A percentile compares a stretch with the other conserved stretches of the same genome.
phyloP scores from a whole-genome alignment of 768 basidiomycete genomes.

The Hericium coralloides region DNA sequence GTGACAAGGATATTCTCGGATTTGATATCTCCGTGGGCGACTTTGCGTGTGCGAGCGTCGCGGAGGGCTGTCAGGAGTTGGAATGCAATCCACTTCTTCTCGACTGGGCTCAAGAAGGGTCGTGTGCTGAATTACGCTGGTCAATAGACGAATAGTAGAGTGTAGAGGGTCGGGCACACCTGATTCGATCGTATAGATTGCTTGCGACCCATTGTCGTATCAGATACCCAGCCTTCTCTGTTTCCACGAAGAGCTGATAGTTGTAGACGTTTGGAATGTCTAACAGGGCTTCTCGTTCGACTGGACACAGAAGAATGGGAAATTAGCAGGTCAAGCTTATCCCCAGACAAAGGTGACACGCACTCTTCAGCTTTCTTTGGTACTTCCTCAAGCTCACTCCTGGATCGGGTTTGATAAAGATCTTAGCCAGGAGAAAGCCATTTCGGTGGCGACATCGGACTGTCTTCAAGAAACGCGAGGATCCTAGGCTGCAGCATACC shows the following conservation, averaged over 20 bases:
- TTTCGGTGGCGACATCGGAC: conserved; percentile 82
- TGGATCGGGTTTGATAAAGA: conserved; percentile 93
- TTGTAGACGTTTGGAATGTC: conserved; percentile 87
- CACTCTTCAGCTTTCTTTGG: conserved; percentile 71
- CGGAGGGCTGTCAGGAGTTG: conserved; percentile 82
- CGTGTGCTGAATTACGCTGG: conserved; percentile 59
- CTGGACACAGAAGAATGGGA: conserved; percentile 29
- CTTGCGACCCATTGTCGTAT: conserved; percentile 92
- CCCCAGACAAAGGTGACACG: conserved; percentile 5
- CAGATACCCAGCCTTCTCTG: conserved; percentile 92
- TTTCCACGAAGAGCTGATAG: conserved; percentile 87
- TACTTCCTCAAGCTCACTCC: conserved; percentile 68
- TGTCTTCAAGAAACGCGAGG: conserved; percentile 66
- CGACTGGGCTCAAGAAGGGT: conserved; percentile 82
- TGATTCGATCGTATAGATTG: conserved; percentile 94
- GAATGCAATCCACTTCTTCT: conserved; percentile 98
- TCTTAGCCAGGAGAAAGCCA: conserved; percentile 83
- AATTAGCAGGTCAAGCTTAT: neutral
- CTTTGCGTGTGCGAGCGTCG: conserved; percentile 73
- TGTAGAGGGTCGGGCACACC: conserved; percentile 38
- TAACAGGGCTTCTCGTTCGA: conserved; percentile 72
- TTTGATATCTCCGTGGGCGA: conserved; percentile 98
- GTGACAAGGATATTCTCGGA: conserved; percentile 95
- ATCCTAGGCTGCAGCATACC: conserved; percentile 45
- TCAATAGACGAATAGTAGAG: neutral